Percentiles rank a stretch among this genome's conserved stretches.
phyloP scores from a whole-genome alignment of 1,139 yeast species.

The Debaryomycetaceae sp. region DNA sequence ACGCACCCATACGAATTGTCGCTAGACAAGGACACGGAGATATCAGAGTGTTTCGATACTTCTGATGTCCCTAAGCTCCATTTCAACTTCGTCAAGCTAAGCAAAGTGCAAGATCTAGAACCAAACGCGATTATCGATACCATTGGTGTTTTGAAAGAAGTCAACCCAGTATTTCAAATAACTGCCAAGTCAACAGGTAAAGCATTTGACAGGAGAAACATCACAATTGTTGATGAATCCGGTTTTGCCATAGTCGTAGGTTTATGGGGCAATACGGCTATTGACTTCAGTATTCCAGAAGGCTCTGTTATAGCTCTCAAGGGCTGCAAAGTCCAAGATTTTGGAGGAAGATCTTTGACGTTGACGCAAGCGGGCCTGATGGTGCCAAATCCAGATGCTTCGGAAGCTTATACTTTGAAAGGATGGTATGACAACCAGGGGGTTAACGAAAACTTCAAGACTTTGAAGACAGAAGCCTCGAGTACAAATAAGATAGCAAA shows the following conservation, averaged over 20 bases:
- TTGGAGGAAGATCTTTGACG: conserved; percentile 81
- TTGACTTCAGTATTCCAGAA: conserved; percentile 66
- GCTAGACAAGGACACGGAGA: conserved; percentile 73
- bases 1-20: conserved; percentile 85
- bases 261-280: conserved; percentile 86
- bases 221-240: conserved; percentile 81
- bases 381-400: conserved; percentile 78
- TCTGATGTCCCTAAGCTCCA: conserved; percentile 72
- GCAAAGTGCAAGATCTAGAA: conserved; percentile 63
- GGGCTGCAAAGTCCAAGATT: conserved; percentile 87
- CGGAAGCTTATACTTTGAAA: conserved; percentile 81
- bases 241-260: conserved; percentile 76
- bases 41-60: conserved; percentile 67
- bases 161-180: conserved; percentile 71
- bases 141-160: conserved; percentile 77
- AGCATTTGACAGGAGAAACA: conserved; percentile 87
- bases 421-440: conserved; percentile 96
- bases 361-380: conserved; percentile 77
- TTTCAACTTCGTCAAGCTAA: conserved; percentile 71
- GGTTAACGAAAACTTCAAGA: conserved; percentile 54
- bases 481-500: conserved; percentile 34
- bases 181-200: conserved; percentile 92
- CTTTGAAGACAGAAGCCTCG: conserved; percentile 45
- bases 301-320: conserved; percentile 91
- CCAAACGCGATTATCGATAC: conserved; percentile 77